These are phyloP conservation scores for Stephania japonica DNA, from an alignment of 164 flowering plant genomes.

Conservation along the genomic window DNA sequence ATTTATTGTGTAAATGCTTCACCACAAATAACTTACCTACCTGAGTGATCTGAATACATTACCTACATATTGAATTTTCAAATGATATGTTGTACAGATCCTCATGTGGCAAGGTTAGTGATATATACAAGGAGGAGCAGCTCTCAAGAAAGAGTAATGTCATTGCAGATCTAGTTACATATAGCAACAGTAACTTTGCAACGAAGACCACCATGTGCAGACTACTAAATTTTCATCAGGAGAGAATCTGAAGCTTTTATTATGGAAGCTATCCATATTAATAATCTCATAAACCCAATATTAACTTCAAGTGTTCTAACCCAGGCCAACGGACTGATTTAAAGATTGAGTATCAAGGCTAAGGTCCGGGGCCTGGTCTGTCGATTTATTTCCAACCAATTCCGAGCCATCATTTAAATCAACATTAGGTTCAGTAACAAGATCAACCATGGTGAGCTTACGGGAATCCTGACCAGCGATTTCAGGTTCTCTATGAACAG, in stretches of 20 bases:
- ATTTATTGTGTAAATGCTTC: background rate
- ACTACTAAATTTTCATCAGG: background rate
- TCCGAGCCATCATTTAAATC: constrained; percentile 30
- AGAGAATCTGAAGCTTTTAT: background rate
- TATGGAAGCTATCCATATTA: background rate
- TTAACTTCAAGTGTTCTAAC: background rate
- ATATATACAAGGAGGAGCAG: constrained; percentile 1
- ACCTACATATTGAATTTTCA: background rate
- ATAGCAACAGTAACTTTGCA: background rate
- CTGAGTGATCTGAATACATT: background rate
- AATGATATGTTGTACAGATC: background rate
- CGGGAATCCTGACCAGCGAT: constrained; percentile 15
- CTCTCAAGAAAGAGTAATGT: background rate
- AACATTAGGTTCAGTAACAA: constrained; percentile 34
- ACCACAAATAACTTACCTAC: background rate
- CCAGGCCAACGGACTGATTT: background rate
- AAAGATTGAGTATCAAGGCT: constrained; percentile 9
- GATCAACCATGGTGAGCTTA: constrained; percentile 8
- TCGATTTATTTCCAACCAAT: constrained; percentile 31
- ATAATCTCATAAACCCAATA: background rate
- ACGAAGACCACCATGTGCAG: background rate
- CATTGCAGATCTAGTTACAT: background rate
- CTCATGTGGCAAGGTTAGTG: background rate
- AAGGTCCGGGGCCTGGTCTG: background rate
- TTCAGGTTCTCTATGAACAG: constrained; percentile 19